Conservation (phyloP, 1,284 basidiomycete species). For the Ustilago hordei region DNA sequence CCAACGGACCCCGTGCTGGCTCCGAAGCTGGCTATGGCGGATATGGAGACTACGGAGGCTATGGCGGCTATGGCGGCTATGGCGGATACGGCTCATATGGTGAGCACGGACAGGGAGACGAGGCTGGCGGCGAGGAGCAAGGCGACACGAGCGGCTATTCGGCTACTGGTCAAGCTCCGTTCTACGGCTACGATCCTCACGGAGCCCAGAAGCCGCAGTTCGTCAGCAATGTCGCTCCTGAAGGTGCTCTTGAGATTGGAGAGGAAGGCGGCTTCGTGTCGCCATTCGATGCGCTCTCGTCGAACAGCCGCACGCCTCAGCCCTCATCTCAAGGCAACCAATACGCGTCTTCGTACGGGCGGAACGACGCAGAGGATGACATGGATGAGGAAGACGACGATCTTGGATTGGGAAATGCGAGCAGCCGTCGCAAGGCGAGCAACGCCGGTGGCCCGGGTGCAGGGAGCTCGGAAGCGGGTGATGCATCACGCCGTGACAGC, state of each 20-base stretch:
- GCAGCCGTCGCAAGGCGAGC: conserved; percentile 32
- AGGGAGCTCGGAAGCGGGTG: conserved; percentile 15
- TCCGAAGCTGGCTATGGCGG: conserved; percentile 29
- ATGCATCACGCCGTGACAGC: conserved; percentile 27
- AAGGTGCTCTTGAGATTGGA: conserved; percentile 32
- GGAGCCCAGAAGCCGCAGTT: conserved; percentile 60
- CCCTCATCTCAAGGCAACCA: conserved; percentile 36
- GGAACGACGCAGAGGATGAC: conserved; percentile 13
- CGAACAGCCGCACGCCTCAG: conserved; percentile 38
- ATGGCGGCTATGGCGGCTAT: conserved; percentile 28
- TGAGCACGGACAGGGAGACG: conserved; percentile 16
- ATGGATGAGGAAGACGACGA: conserved; percentile 74
- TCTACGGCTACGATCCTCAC: conserved; percentile 62
- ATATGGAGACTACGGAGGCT: conserved; percentile 34
- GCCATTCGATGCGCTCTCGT: conserved; percentile 79
- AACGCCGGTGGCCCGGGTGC: conserved; percentile 13
- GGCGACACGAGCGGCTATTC: conserved; percentile 23
- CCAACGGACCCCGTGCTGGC: conserved; percentile 10
- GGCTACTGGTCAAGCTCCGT: conserved; percentile 36
- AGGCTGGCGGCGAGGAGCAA: conserved; percentile 22
- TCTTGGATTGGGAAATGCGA: conserved; percentile 86
- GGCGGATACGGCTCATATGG: conserved; percentile 37
- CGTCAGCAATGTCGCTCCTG: conserved; percentile 65
- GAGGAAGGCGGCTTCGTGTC: conserved; percentile 77
- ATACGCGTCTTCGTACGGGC: conserved; percentile 30